These are phyloP conservation scores for Penicillium sp. DNA, from an alignment of 2,329 filamentous ascomycete genomes.

Conservation along the genomic window DNA sequence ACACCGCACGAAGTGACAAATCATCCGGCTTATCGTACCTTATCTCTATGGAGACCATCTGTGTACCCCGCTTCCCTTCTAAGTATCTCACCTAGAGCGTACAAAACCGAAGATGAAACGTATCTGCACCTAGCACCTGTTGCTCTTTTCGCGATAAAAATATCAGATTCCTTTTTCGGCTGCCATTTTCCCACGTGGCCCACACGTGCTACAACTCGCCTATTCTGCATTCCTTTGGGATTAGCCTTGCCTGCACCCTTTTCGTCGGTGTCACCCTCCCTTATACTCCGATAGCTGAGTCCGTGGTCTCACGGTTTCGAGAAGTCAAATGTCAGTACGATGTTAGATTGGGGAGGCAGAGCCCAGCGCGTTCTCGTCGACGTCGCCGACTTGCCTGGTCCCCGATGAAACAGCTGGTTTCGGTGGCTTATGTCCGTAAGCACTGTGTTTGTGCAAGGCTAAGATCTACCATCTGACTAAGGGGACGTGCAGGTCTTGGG, in stretches of 20 bases:
- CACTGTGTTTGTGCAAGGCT: slow-evolving; percentile 19
- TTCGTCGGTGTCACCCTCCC: slow-evolving; percentile 3
- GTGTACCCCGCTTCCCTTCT: slow-evolving; percentile 1
- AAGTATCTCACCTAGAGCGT: slow-evolving; percentile 1
- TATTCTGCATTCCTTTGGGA: slow-evolving; percentile 16
- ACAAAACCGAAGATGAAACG: slow-evolving; percentile 7
- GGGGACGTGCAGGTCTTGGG: background rate
- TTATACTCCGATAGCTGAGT: slow-evolving; percentile 14
- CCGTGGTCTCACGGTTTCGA: background rate
- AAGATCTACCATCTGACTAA: background rate
- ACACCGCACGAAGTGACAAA: background rate
- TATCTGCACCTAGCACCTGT: background rate
- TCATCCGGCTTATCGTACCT: background rate
- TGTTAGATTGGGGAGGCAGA: background rate
- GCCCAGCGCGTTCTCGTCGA: background rate
- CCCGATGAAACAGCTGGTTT: background rate
- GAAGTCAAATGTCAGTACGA: background rate
- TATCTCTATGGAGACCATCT: slow-evolving; percentile 18
- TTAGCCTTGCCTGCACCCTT: slow-evolving; percentile 2
- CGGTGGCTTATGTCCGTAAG: slow-evolving; percentile 18
- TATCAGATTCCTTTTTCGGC: background rate
- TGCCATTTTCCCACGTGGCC: slow-evolving; percentile 20
- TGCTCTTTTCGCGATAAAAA: background rate
- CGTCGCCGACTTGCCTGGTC: background rate
- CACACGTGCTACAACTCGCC: slow-evolving; percentile 24